These are phyloP conservation scores for Tetracladium setigerum DNA, from an alignment of 495 filamentous ascomycete genomes.

Conservation along the genomic window DNA sequence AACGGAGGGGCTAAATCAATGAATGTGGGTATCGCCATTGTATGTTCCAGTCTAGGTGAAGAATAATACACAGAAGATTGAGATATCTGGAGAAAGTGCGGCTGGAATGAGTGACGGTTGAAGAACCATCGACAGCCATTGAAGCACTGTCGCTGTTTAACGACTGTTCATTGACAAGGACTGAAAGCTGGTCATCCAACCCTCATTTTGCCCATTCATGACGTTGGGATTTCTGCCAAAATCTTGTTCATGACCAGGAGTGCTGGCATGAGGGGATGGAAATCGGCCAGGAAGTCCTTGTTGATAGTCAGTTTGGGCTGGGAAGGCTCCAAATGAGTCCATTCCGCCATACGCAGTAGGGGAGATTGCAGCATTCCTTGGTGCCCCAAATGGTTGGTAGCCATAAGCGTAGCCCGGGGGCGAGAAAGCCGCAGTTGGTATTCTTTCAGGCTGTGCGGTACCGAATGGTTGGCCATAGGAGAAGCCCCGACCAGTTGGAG, in stretches of 20 bases:
- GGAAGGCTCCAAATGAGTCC: slow-evolving; percentile 37
- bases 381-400: slow-evolving; percentile 35
- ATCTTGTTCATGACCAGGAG: slow-evolving; percentile 11
- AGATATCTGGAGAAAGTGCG: neutral
- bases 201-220: slow-evolving; percentile 9
- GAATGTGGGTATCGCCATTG: neutral
- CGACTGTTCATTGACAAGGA: slow-evolving; percentile 45
- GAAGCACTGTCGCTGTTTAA: no score
- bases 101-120: no score
- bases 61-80: neutral
- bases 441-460: slow-evolving; percentile 10
- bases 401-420: slow-evolving; percentile 25
- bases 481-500: slow-evolving; percentile 31
- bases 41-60: neutral
- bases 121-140: no score
- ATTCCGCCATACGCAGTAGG: slow-evolving; percentile 25
- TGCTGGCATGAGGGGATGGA: slow-evolving; percentile 23
- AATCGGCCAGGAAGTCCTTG: slow-evolving; percentile 35
- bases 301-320: slow-evolving; percentile 32
- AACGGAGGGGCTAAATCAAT: neutral
- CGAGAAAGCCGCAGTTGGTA: slow-evolving; percentile 12
- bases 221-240: slow-evolving; percentile 12
- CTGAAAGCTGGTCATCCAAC: slow-evolving; percentile 41
- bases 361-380: slow-evolving; percentile 27
- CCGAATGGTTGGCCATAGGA: slow-evolving; percentile 26